Percentiles rank a stretch among this genome's conserved stretches.
These are phyloP conservation scores for Dinochytrium kinnereticum DNA, from an alignment of 371 early-diverging fungal species.

Conservation along the genomic window DNA sequence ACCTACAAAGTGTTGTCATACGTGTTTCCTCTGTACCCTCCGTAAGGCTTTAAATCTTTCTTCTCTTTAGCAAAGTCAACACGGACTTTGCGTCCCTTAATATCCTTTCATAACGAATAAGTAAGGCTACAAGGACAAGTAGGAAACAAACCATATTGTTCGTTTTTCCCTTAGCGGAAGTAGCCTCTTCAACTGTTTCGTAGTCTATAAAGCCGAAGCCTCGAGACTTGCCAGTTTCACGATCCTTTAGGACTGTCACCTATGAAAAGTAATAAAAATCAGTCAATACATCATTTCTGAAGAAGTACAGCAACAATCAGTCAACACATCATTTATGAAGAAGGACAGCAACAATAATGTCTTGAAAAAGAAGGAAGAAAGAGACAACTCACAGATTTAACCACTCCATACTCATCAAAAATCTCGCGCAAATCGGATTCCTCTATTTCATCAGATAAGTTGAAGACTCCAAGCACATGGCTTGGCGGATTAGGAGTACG, in stretches of 20 bases:
- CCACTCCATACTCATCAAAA: slow-evolving; percentile 26
- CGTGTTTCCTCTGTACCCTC: slow-evolving; percentile 12
- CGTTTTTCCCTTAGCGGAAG: slow-evolving; percentile 14
- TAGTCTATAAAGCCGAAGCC: slow-evolving; percentile 24
- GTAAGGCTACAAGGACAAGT: neutral
- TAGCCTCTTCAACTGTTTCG: slow-evolving; percentile 26
- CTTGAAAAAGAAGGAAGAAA: neutral
- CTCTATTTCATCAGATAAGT: slow-evolving; percentile 4
- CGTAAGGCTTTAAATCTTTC: slow-evolving; percentile 17
- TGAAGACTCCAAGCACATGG: slow-evolving; percentile 23
- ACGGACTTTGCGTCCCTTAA: slow-evolving; percentile 20
- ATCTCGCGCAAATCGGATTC: slow-evolving; percentile 25
- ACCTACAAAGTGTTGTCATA: neutral
- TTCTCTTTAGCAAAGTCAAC: slow-evolving; percentile 24
- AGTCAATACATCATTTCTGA: neutral
- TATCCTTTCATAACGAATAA: neutral
- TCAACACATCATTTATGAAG: no score
- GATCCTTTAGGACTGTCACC: slow-evolving; percentile 22
- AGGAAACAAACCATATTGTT: slow-evolving; percentile 13
- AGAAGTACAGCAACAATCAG: no score
- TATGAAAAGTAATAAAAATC: neutral
- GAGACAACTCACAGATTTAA: slow-evolving; percentile 7
- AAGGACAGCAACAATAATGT: no score
- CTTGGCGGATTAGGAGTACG: slow-evolving; percentile 23
- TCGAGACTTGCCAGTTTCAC: slow-evolving; percentile 12